Percentiles rank a stretch among this genome's conserved stretches.
phyloP scores from a whole-genome alignment of 169 alveolate genomes.

The Eimeria brunetti region DNA sequence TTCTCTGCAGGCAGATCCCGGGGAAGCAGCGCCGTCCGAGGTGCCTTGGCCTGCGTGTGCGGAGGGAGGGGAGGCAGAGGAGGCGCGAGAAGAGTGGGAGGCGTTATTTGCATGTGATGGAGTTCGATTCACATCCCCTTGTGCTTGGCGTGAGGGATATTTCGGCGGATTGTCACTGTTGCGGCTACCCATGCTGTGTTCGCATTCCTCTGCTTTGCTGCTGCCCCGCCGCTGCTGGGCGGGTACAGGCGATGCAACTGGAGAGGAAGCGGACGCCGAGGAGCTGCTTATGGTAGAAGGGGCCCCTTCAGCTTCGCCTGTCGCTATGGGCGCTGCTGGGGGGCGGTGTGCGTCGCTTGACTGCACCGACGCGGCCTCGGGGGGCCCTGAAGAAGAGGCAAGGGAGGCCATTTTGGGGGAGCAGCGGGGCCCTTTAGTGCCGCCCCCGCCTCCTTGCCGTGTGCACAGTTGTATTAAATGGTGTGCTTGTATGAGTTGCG shows the following conservation, averaged over 20 bases:
- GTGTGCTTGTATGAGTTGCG: not conserved
- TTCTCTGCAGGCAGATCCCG: not conserved
- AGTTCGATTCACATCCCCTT: not conserved
- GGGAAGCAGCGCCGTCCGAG: not conserved
- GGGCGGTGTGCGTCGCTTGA: not conserved
- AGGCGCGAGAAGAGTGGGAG: not conserved
- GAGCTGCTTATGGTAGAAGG: not conserved
- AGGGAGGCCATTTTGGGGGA: not conserved
- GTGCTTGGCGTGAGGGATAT: not conserved
- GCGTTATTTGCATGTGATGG: not conserved
- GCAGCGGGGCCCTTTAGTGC: not conserved
- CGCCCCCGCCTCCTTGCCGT: not conserved
- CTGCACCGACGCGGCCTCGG: not conserved
- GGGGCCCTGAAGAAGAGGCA: not conserved
- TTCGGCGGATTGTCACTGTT: not conserved
- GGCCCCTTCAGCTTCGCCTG: not conserved
- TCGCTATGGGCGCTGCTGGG: not conserved
- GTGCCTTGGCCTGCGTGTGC: not conserved
- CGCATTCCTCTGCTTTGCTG: not conserved
- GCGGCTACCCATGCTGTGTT: not conserved
- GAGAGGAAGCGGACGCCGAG: not conserved
- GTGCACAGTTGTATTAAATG: not conserved
- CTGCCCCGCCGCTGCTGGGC: constrained; percentile 6
- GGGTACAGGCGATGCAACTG: not conserved
- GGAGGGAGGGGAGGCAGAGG: not conserved